Conservation (phyloP, 805 yeast species). For the Torulaspora franciscae region DNA sequence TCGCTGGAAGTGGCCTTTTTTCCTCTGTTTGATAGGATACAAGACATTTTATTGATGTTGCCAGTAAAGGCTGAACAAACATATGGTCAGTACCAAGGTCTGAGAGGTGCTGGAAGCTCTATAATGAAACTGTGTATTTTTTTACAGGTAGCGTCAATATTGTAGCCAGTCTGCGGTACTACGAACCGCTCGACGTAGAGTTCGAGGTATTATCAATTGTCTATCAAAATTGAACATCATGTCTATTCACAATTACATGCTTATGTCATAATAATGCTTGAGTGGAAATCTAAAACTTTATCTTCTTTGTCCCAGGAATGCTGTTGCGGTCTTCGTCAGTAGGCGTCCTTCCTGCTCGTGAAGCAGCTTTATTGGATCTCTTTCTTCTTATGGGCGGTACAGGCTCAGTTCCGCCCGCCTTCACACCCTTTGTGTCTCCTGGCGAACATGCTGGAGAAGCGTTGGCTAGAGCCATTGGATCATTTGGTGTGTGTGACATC, state of each 20-base stretch:
- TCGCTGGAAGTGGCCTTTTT: not conserved
- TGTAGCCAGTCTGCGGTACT: no score
- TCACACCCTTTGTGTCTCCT: slow-evolving; percentile 1
- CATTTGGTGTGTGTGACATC: not conserved
- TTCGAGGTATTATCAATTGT: no score
- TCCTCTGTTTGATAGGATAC: not conserved
- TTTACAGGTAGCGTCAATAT: no score
- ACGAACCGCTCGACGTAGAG: no score
- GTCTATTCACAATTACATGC: not conserved
- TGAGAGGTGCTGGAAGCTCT: no score
- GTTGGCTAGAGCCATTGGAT: slow-evolving; percentile 1
- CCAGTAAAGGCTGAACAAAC: no score
- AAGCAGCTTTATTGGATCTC: slow-evolving; percentile 5
- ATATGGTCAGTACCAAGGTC: no score
- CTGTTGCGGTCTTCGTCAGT: slow-evolving; percentile 9
- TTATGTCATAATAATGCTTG: not conserved
- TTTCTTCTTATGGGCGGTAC: slow-evolving; percentile 4
- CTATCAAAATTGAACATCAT: not conserved
- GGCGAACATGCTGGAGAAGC: slow-evolving; percentile 9
- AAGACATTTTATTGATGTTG: no score
- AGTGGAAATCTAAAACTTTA: slow-evolving; percentile 6
- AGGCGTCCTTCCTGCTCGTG: slow-evolving; percentile 1
- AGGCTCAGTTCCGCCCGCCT: not conserved
- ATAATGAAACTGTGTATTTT: no score
- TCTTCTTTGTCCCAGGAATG: slow-evolving; percentile 17